These are phyloP conservation scores for Globisporangium lucens DNA, from an alignment of 352 stramenopile genomes.

Conservation along the genomic window DNA sequence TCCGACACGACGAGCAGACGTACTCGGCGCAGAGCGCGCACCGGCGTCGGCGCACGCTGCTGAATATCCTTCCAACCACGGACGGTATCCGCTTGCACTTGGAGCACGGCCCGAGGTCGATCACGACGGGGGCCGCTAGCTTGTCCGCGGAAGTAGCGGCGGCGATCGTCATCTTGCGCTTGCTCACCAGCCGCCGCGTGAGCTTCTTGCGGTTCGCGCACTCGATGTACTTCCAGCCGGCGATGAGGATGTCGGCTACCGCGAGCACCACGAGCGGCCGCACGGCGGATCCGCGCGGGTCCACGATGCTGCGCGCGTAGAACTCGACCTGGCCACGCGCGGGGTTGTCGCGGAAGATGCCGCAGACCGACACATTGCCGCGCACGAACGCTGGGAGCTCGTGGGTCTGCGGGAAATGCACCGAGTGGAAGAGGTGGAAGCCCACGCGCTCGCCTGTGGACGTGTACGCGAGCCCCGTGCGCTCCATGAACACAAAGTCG, in stretches of 20 bases:
- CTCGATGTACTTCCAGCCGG: background rate
- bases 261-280: background rate
- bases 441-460: conserved; percentile 30
- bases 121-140: background rate
- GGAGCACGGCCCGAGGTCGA: background rate
- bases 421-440: conserved; percentile 38
- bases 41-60: background rate
- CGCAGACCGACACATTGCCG: conserved; percentile 12
- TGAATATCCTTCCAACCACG: background rate
- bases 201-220: background rate
- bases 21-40: background rate
- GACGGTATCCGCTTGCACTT: background rate
- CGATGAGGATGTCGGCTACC: background rate
- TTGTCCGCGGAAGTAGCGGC: background rate
- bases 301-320: conserved; percentile 1
- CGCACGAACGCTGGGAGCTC: conserved; percentile 22
- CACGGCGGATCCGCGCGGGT: background rate
- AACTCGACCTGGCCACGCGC: background rate
- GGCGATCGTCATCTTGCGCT: background rate
- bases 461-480: conserved; percentile 23
- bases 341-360: background rate
- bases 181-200: background rate
- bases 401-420: conserved; percentile 33
- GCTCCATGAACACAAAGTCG: conserved; percentile 44
- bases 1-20: conserved; percentile 5